phyloP scores from a whole-genome alignment of 2,329 filamentous ascomycete genomes.

The Botrytis cinerea region DNA sequence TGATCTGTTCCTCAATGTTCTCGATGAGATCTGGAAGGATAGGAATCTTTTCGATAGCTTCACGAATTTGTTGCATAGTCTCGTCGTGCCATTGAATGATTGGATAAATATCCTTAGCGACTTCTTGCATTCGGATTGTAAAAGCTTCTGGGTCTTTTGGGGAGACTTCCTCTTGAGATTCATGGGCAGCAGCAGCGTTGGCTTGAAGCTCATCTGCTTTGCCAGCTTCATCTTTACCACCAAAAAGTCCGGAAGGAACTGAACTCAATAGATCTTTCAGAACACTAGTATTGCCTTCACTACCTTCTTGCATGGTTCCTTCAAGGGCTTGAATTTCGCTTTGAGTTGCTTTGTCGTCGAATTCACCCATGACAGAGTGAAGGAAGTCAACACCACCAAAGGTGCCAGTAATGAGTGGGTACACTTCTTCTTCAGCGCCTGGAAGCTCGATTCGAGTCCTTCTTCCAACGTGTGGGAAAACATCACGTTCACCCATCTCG shows the following conservation, averaged over 20 bases:
- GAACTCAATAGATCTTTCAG: constrained; percentile 79
- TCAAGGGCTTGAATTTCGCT: constrained; percentile 89
- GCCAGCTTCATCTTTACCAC: constrained; percentile 69
- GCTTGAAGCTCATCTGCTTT: constrained; percentile 79
- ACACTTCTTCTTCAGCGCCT: constrained; percentile 67
- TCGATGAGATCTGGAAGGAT: constrained; percentile 82
- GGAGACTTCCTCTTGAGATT: constrained; percentile 72
- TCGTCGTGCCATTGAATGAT: constrained; percentile 90
- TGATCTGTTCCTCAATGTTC: constrained; percentile 83
- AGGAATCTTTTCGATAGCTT: constrained; percentile 82
- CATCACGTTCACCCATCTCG: constrained; percentile 75
- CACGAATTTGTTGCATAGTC: constrained; percentile 74
- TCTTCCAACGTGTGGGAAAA: constrained; percentile 86
- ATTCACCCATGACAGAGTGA: constrained; percentile 77
- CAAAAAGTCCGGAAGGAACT: constrained; percentile 79
- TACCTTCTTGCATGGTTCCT: constrained; percentile 70
- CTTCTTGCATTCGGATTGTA: constrained; percentile 71
- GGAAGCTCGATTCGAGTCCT: constrained; percentile 69
- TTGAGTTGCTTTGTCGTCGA: constrained; percentile 87
- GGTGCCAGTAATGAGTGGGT: constrained; percentile 84
- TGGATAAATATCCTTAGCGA: constrained; percentile 81
- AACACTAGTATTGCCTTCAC: constrained; percentile 67
- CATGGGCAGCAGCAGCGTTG: constrained; percentile 73
- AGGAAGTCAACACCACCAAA: constrained; percentile 95
- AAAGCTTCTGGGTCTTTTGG: constrained; percentile 83